Evolutionary conservation across 768 basidiomycete species (phyloP), one percentile per base, ranked within the genome.

Genomic region (Mycena venus): DNA sequence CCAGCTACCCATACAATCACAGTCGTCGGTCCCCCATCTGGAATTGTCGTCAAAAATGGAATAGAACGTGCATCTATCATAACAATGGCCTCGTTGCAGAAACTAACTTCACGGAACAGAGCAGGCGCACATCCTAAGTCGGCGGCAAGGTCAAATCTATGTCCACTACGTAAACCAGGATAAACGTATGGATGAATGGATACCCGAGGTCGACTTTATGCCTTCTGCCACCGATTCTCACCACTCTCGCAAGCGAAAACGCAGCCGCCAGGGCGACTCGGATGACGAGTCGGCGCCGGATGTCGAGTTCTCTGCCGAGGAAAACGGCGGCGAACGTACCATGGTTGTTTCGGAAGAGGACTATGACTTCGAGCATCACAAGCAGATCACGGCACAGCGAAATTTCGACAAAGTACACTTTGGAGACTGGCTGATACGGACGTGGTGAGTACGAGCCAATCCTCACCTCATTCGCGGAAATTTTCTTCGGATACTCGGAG

Each of bases 341-440:
- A 79, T 85, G 38, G 78, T 82, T 9, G 86, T 93, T 86, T 89
- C 90, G 21, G 92, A 93, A 79, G 92, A 94, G 73, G 94, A 94
- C 71, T 90, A 88, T 78, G 93, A 94, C 77, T 83, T 93, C 31
- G 86, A 91, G 72, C 91, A 91, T 67, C 92, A 93, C 80, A 91
- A 90, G 80, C 88, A 91, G 80, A 88, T 91, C 74, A 90, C 90
- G 27, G 88, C 91, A 6, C 90, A 92, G 77, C 88, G 95, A 73
- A 98, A 97, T 81, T 96, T 97, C 80, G 95, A 96, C 73, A 91
- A 90, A 78, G 95, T 97, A 75, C 90, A 92, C 78, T 96, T 96
- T 83, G 95, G 95, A 53, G 87, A 91, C 31, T 97, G 94, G 91
- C 89, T 94, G 81, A 95, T 98, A 78, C 93, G 92, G 81, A 96